Base-by-base conservation (phyloP, 176 grass and related monocot genomes). In the Zea luxurians region DNA sequence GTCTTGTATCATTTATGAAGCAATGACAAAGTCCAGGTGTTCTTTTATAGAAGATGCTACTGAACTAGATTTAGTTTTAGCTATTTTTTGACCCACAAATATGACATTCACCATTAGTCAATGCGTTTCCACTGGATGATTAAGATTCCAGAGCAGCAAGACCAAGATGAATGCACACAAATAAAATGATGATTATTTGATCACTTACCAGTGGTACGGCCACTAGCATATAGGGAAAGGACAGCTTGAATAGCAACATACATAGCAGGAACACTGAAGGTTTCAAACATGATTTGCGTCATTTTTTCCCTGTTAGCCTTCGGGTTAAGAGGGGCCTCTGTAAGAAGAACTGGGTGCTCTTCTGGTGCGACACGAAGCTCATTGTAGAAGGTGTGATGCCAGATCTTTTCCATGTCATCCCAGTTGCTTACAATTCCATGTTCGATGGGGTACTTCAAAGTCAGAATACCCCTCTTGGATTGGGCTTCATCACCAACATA, bases 241-340 rank as follows among this genome's bases (percentile, higher is more conserved):
- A 91, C 89, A 4, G 92, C 92, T 71, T 94, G 92, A 73, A 94
- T 94, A 42, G 89, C 93, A 3, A 96, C 87, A 86, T 96, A 96
- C 93, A 96, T 96, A 55, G 90, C 93, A 46, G 93, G 93, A 48
- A 86, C 84, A 75, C 81, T 88, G 79, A 96, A 96, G 15, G 93
- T 92, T 68, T 96, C 93, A 71, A 96, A 96, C 90, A 96, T 96
- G 71, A 94, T 94, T 74, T 96, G 93, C 74, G 90, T 96, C 93
- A 96, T 96, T 76, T 96, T 96, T 80, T 96, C 93, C 88, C 93
- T 96, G 61, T 96, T 92, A 42, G 89, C 87, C 83, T 92, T 96
- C 43, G 90, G 87, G 73, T 92, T 92, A 48, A 92, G 82, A 65
- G 90, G 92, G 27, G 89, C 92, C 82, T 94, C 92, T 9, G 92